Evolutionary conservation across 176 grass and related monocot species (phyloP).

Genomic region (Melocanna baccifera): DNA sequence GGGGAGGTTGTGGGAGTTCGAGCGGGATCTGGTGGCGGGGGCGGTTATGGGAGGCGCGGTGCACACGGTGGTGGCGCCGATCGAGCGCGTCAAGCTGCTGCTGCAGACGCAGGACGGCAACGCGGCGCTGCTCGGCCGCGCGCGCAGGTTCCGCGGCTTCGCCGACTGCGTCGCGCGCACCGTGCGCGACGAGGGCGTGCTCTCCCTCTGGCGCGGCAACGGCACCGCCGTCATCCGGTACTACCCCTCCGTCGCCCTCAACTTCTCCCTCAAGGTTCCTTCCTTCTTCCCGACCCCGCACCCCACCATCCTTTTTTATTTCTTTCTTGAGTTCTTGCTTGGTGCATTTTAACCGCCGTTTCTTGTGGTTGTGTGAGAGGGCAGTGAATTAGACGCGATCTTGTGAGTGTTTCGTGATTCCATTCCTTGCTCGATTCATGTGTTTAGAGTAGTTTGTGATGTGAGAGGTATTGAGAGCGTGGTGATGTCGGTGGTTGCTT

Average conservation of each 20-base stretch:
- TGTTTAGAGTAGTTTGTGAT: background rate
- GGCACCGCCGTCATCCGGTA: constrained; percentile 91
- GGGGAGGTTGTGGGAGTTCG: constrained; percentile 68
- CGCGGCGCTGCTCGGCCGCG: constrained; percentile 65
- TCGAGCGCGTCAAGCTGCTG: constrained; percentile 95
- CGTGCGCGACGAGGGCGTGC: constrained; percentile 78
- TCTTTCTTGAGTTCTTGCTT: background rate
- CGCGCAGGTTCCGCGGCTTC: constrained; percentile 75
- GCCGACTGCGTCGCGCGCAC: constrained; percentile 84
- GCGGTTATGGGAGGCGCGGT: constrained; percentile 89
- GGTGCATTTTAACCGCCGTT: constrained; percentile 13
- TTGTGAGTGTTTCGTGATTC: background rate
- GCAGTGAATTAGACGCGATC: constrained; percentile 7
- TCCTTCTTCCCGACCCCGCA: background rate
- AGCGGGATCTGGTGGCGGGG: constrained; percentile 89
- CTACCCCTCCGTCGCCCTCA: constrained; percentile 99
- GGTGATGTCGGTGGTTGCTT: background rate
- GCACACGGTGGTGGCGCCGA: constrained; percentile 98
- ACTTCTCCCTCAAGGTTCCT: constrained; percentile 97
- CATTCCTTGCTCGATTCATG: background rate
- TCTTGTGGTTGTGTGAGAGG: background rate
- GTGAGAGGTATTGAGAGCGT: background rate
- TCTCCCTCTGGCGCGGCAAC: constrained; percentile 97
- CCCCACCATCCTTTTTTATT: background rate
- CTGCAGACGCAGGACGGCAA: constrained; percentile 99